Evolutionary conservation across 768 basidiomycete species (phyloP), one percentile per base, ranked within the genome.

Genomic region (Lentinus brumalis): DNA sequence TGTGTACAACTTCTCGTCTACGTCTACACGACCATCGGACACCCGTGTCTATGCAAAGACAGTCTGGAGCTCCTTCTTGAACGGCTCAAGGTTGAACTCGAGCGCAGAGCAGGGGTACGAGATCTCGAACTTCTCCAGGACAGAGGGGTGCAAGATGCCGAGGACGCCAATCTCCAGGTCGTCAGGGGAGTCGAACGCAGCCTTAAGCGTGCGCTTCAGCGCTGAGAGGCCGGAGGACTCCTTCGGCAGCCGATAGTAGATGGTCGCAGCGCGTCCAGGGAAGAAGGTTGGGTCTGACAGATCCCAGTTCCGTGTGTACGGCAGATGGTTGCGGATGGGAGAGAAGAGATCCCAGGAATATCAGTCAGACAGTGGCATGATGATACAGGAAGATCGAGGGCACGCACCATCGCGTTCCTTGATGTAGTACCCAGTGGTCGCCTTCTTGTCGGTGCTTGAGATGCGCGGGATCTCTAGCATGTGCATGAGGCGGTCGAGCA

Each of bases 51-150:
- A 64, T 53, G 63, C 56, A 53, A 53, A 68, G 51, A 64, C 58
- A 12, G 57, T 56, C 59, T 66, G 60, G 57, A 66, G 61, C 62
- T 66, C 79, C 75, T 88, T 91, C 78, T 91, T 87, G 82, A 99
- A 94, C n/a, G 92, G 92, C 75, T 98, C 96, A 47, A 98, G 80
- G 32, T 88, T 89, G 74, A 99, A 94, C 80, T 99, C 96, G 57
- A 99, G 77, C 7, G 89, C 89, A 38, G 96, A 98, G 77, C 96
- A 98, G 18, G 96, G 96, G 77, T 92, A 96, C 44, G 83, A 84
- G 63, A 98, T 89, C 74, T 98, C 96, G 75, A 96, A 99, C 70
- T 93, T 94, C 67, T 87, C 86, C 58, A 99, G 78, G 4, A 98
- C 97, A 6, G 78, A 83, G 9, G 97, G 97, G 74, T 99, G 96